Evolutionary conservation across 2,329 filamentous ascomycete species (phyloP), one percentile per base, ranked within the genome.

Genomic region (Aureobasidium zeae): DNA sequence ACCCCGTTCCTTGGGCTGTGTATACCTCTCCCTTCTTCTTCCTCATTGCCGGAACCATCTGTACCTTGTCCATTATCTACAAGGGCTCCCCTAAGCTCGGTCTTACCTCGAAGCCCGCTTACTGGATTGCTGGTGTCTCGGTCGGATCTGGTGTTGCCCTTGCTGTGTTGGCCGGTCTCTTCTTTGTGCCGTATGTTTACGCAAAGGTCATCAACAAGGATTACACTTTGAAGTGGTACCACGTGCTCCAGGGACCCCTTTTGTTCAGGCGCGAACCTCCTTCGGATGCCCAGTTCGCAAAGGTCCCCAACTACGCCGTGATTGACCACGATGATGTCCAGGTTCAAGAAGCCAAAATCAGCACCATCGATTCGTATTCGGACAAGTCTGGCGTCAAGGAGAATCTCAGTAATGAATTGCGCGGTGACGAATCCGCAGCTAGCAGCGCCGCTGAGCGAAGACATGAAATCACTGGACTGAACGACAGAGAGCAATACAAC

Each of bases 281-380:
- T 15, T 62, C 65, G 1, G 70, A 73, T 35, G 68, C 70, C 28
- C 72, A 78, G 43, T 51, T 58, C 13, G 76, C 76, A 52, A 62
- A 64, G 3, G 77, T 88, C 9, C 83, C 82, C 59, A 73, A 88
- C 69, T 89, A 88, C 57, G 80, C 81, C 33, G 83, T 88, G 29
- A 66, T 88, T 19, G 83, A 88, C 60, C 68, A 85, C 3, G 72
- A 75, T 0, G 63, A 73, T 0, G 62, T 73, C 0, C 72, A 76
- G 1, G 65, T 70, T 2, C 55, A 67, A 3, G 47, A 63, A 19
- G 38, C 29, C 38, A 31, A 41, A 19, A 32, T 31, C n/a, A 31
- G 26, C 2, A 28, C 37, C 3, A 13, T 28, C 5, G 26, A 26
- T 3, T 22, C 17, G 1, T 30, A 31, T 26, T 31, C 37, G 3